A percentile compares a stretch with the other conserved stretches of the same genome.
phyloP scores from a whole-genome alignment of 1,284 basidiomycete genomes.

The Laetiporus sulphureus region DNA sequence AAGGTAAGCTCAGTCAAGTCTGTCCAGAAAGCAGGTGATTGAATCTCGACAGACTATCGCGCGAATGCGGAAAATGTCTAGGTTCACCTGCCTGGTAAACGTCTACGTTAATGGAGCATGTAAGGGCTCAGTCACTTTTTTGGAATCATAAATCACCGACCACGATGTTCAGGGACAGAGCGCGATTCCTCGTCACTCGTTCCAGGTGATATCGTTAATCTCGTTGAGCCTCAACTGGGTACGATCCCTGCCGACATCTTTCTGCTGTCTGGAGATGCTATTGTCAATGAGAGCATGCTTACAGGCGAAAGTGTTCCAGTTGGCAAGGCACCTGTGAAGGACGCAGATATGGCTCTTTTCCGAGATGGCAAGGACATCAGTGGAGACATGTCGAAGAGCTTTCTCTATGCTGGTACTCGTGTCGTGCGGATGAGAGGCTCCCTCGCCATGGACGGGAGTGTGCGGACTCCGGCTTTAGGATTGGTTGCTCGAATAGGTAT shows the following conservation, averaged over 20 bases:
- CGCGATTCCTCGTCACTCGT: constrained; percentile 80
- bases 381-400: constrained; percentile 76
- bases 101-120: constrained; percentile 73
- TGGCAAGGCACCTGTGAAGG: constrained; percentile 75
- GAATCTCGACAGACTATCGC: constrained; percentile 63
- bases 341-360: constrained; percentile 68
- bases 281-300: constrained; percentile 98
- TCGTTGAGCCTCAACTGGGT: constrained; percentile 70
- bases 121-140: constrained; percentile 28
- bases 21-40: background rate
- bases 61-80: constrained; percentile 96
- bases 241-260: constrained; percentile 90
- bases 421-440: constrained; percentile 86
- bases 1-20: constrained; percentile 43
- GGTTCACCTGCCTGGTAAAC: constrained; percentile 79
- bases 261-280: constrained; percentile 91
- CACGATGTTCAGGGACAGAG: constrained; percentile 54
- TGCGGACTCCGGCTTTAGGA: constrained; percentile 69
- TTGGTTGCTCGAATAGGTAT: constrained; percentile 87
- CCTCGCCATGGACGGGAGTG: constrained; percentile 44
- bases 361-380: constrained; percentile 60
- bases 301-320: constrained; percentile 96
- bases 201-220: constrained; percentile 90
- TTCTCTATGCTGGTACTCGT: constrained; percentile 89
- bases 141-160: too few species aligned